Evolutionary conservation across 164 flowering plant genomes (phyloP).

Genomic region (Aristolochia fimbriata): DNA sequence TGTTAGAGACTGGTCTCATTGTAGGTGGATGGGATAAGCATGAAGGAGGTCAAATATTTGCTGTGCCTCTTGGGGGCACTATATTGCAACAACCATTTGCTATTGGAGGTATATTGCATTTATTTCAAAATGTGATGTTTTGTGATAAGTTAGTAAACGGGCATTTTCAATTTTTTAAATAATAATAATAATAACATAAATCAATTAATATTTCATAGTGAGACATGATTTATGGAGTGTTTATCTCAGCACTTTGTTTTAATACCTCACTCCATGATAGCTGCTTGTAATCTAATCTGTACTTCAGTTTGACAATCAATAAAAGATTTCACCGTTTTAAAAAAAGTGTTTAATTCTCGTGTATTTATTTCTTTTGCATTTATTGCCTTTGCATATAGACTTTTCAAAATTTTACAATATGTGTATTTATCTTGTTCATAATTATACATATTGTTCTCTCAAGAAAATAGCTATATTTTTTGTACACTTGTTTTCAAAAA

Average conservation of each 20-base stretch:
- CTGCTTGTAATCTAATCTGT: no score
- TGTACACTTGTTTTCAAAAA: no score
- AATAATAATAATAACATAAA: no score
- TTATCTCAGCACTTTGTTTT: no score
- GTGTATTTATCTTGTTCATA: background rate
- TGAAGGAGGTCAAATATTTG: conserved; percentile 81
- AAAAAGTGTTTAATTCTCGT: background rate
- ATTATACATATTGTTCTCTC: no score
- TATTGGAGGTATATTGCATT: conserved; percentile 60
- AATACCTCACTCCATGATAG: no score
- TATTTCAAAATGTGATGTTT: background rate
- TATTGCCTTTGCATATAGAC: background rate
- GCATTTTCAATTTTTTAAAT: background rate
- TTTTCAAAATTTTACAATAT: background rate
- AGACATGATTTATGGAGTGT: no score
- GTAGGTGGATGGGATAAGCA: conserved; percentile 99
- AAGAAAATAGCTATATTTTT: no score
- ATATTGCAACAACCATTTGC: conserved; percentile 86
- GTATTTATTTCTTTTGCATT: background rate
- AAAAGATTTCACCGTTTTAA: no score
- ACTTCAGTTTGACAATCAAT: no score
- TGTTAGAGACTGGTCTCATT: conserved; percentile 82
- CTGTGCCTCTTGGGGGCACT: conserved; percentile 88
- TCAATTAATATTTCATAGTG: no score
- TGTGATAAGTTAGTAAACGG: background rate